Conservation (phyloP, 2,329 filamentous ascomycete genomes). For the Botrytis sinoallii region DNA sequence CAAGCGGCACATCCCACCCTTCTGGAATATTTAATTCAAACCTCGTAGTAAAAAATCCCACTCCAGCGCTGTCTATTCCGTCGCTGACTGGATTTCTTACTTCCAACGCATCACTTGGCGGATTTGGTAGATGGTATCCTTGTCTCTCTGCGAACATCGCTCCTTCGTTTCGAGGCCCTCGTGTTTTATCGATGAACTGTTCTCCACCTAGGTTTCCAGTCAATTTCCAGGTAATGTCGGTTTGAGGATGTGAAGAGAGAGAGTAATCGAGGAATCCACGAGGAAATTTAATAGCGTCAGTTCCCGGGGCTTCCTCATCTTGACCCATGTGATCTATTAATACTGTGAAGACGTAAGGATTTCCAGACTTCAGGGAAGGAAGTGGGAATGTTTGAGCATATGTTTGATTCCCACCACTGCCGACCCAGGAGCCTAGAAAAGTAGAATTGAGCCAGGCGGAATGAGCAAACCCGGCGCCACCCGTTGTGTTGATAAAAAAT, state of each 20-base stretch:
- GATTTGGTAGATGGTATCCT: constrained; percentile 57
- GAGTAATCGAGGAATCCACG: constrained; percentile 61
- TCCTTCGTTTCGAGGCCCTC: constrained; percentile 65
- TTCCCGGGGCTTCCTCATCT: constrained; percentile 59
- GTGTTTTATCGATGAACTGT: constrained; percentile 54
- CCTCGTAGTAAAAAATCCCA: constrained; percentile 56
- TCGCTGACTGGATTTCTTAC: constrained; percentile 40
- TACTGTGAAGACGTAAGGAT: constrained; percentile 59
- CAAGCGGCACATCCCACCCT: constrained; percentile 59
- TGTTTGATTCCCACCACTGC: constrained; percentile 48
- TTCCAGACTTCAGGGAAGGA: constrained; percentile 59
- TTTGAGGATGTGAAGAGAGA: constrained; percentile 47
- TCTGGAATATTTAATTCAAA: constrained; percentile 54
- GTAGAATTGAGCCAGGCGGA: constrained; percentile 61
- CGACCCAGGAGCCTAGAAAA: constrained; percentile 57
- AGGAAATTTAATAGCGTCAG: constrained; percentile 58
- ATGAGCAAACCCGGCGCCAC: constrained; percentile 63
- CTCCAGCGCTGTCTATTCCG: constrained; percentile 48
- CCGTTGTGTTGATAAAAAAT: constrained; percentile 54
- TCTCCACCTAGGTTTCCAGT: constrained; percentile 68
- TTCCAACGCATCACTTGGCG: constrained; percentile 46
- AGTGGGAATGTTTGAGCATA: constrained; percentile 58
- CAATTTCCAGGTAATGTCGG: constrained; percentile 58
- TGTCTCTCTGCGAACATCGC: constrained; percentile 61
- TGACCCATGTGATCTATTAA: constrained; percentile 70